A percentile compares a stretch with the other conserved stretches of the same genome.
Conservation (phyloP, 2,329 filamentous ascomycete species). For the Xylaria sp. region DNA sequence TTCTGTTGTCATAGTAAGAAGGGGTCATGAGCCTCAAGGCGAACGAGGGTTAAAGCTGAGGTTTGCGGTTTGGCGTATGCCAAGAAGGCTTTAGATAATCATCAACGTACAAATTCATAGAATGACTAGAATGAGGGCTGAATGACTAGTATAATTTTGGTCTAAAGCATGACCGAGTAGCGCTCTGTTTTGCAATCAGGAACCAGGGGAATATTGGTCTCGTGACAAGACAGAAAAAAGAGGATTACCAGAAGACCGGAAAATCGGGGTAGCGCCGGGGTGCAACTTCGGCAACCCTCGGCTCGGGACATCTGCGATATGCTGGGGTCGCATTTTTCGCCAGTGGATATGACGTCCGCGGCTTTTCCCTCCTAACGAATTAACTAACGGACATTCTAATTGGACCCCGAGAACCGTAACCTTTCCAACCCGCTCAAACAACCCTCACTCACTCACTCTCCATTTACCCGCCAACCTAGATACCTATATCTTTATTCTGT, state of each 20-base stretch:
- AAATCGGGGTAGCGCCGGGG: constrained; percentile 17
- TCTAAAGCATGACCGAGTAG: neutral
- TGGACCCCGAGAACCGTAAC: constrained; percentile 25
- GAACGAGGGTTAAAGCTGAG: neutral
- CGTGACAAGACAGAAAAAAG: constrained; percentile 3
- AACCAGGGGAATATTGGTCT: constrained; percentile 13
- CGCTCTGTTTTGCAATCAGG: neutral
- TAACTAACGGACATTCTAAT: constrained; percentile 6
- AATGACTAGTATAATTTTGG: neutral
- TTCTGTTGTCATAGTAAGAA: neutral
- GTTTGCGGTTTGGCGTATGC: neutral
- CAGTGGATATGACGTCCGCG: constrained; percentile 45
- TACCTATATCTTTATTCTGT: neutral
- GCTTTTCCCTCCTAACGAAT: constrained; percentile 27
- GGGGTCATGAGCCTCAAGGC: neutral
- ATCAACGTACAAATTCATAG: neutral
- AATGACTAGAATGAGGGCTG: neutral
- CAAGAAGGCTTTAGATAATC: constrained; percentile 2
- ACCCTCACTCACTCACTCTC: constrained; percentile 7
- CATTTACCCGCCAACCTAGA: constrained; percentile 27
- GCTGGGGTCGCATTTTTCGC: constrained; percentile 36
- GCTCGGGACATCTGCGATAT: constrained; percentile 39
- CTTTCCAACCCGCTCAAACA: constrained; percentile 7
- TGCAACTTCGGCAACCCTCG: constrained; percentile 47
- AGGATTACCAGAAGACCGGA: neutral